These are phyloP conservation scores for Yarrowia sp. DNA, from an alignment of 805 yeast genomes.

Conservation along the genomic window DNA sequence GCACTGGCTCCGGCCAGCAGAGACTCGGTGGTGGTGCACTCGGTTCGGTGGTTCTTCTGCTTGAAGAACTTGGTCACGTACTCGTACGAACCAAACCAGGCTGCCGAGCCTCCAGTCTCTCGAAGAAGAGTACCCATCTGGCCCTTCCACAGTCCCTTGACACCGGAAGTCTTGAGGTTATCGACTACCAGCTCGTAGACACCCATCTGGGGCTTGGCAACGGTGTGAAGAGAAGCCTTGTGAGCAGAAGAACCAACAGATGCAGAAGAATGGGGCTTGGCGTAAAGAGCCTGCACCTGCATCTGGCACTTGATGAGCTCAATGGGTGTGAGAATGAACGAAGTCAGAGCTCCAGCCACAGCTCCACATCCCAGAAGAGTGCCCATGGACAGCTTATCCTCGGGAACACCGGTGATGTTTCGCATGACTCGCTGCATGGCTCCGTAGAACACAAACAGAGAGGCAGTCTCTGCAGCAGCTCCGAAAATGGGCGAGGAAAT, in stretches of 20 bases:
- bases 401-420: constrained; percentile 14
- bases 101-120: constrained; percentile 86
- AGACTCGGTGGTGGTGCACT: constrained; percentile 50
- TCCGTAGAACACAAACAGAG: constrained; percentile 54
- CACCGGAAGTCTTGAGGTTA: constrained; percentile 53
- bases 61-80: constrained; percentile 37
- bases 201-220: constrained; percentile 28
- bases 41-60: constrained; percentile 31
- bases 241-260: constrained; percentile 32
- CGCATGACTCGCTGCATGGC: constrained; percentile 28
- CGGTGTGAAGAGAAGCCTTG: constrained; percentile 28
- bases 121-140: constrained; percentile 76
- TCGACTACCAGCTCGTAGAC: constrained; percentile 42
- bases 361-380: constrained; percentile 69
- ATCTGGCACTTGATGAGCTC: constrained; percentile 84
- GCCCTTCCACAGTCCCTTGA: constrained; percentile 82
- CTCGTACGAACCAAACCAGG: constrained; percentile 93
- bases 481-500: constrained; percentile 80
- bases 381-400: constrained; percentile 41
- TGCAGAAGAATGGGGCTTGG: constrained; percentile 31
- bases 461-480: constrained; percentile 86
- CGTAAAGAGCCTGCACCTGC: constrained; percentile 58
- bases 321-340: constrained; percentile 85
- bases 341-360: constrained; percentile 75
- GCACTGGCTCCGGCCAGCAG: constrained; percentile 82